Conservation (phyloP, 306 rosid genomes). For the Rosa chinensis region DNA sequence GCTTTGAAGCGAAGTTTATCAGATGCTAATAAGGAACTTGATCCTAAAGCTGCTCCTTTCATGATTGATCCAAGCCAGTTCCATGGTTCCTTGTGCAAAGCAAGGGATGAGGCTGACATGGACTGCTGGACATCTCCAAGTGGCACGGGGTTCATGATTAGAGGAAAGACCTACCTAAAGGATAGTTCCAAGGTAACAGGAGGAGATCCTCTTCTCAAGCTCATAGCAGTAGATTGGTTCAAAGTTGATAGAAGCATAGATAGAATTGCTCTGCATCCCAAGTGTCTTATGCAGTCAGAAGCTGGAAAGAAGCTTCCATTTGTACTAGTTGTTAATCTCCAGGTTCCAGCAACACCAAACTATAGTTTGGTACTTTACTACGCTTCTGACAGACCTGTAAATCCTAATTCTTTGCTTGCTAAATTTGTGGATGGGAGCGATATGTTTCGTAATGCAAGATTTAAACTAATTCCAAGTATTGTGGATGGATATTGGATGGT, state of each 20-base stretch:
- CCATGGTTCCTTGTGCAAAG: conserved; percentile 60
- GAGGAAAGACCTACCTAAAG: conserved; percentile 82
- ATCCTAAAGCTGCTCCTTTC: conserved; percentile 41
- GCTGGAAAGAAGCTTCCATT: conserved; percentile 84
- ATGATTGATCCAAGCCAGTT: conserved; percentile 44
- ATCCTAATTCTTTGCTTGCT: conserved; percentile 67
- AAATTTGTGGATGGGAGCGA: conserved; percentile 79
- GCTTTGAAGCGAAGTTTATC: conserved; percentile 43
- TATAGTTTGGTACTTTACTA: conserved; percentile 78
- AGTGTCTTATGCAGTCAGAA: conserved; percentile 71
- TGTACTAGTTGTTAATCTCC: conserved; percentile 77
- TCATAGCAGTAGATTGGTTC: conserved; percentile 86
- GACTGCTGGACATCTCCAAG: conserved; percentile 83
- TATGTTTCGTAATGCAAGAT: conserved; percentile 74
- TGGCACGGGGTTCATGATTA: conserved; percentile 76
- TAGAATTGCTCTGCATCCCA: conserved; percentile 70
- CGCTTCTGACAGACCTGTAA: conserved; percentile 77
- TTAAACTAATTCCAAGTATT: conserved; percentile 92
- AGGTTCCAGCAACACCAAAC: conserved; percentile 98
- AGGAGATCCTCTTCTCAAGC: conserved; percentile 87
- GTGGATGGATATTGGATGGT: conserved; percentile 99
- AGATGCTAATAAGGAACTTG: conserved; percentile 50
- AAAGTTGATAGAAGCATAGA: conserved; percentile 56
- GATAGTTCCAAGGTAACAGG: conserved; percentile 81
- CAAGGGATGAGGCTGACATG: conserved; percentile 51